phyloP scores from a whole-genome alignment of 345 rosid species.

The Kandelia obovata region DNA sequence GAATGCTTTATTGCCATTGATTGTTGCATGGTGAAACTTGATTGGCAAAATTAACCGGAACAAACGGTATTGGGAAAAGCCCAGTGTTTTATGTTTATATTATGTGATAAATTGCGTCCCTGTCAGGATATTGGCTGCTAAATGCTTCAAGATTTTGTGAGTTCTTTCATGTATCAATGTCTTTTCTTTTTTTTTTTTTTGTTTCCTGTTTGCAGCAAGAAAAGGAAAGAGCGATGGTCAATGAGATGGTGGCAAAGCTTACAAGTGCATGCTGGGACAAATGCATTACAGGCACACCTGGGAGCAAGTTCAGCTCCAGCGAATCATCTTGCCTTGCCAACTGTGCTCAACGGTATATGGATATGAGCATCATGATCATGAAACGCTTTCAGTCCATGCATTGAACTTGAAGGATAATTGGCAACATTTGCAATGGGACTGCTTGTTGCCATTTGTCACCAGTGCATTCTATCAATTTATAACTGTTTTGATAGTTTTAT shows the following conservation, averaged over 20 bases:
- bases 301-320: constrained; percentile 91
- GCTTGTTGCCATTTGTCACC: neutral
- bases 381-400: constrained; percentile 79
- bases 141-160: no score
- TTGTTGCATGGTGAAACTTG: no score
- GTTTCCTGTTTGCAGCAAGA: constrained; percentile 58
- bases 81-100: no score
- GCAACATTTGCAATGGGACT: constrained; percentile 6
- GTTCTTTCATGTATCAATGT: neutral
- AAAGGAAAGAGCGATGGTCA: constrained; percentile 74
- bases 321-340: constrained; percentile 70
- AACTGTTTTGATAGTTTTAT: neutral
- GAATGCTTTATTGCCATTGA: no score
- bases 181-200: constrained; percentile 3
- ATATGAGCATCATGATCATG: constrained; percentile 67
- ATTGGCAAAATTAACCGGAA: no score
- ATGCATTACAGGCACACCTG: constrained; percentile 73
- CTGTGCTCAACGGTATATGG: constrained; percentile 83
- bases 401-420: constrained; percentile 7
- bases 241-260: constrained; percentile 75
- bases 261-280: constrained; percentile 94
- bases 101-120: no score
- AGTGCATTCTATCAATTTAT: neutral
- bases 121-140: no score
- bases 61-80: no score